Base-by-base conservation (phyloP, 2,329 filamentous ascomycete species). In the Curvularia hawaiiensis region DNA sequence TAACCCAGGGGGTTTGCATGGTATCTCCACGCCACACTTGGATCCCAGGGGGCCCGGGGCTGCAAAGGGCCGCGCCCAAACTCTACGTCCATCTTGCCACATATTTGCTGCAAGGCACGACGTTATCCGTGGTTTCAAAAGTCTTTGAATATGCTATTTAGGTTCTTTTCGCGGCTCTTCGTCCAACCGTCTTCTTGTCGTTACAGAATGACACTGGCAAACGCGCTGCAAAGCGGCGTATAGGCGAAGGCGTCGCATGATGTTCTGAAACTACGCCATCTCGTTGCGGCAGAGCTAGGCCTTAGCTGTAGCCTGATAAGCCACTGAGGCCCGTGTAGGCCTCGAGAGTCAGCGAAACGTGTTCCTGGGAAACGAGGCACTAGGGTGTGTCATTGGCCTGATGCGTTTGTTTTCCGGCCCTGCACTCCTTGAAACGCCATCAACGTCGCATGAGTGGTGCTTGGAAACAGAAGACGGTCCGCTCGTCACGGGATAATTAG, bases 361-460 rank as follows among this genome's bases (percentile, higher is more conserved):
- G 54, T 66, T 64, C 61, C 61, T 51, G 48, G 47, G 33, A 66
- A 65, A 62, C 57, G 44, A 68, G 60, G 64, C 58, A 52, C 54
- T 60, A 67, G 54, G 67, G 65, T 53, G 58, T 55, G 57, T 57
- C 56, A 62, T 69, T 69, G 64, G 64, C 52, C 55, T 52, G n/a
- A 48, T 35, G 51, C 52, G 60, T 69, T 64, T 61, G 56, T 59
- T 67, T 65, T 59, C 57, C 59, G 52, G 49, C 30, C 44, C 58
- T 60, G 43, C 58, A 44, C 63, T 59, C 67, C 64, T 68, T 71
- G 68, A 72, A 70, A 71, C 70, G 50, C 49, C 56, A 35, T 52
- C 61, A 54, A 59, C 65, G 64, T 70, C 68, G 69, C 70, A 71
- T 64, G 56, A 64, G 46, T 66, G 62, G 61, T 58, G 54, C 62